Percentiles rank a stretch among this genome's conserved stretches.
Evolutionary conservation across 345 rosid genomes (phyloP).

Genomic region (Brassica rapa): DNA sequence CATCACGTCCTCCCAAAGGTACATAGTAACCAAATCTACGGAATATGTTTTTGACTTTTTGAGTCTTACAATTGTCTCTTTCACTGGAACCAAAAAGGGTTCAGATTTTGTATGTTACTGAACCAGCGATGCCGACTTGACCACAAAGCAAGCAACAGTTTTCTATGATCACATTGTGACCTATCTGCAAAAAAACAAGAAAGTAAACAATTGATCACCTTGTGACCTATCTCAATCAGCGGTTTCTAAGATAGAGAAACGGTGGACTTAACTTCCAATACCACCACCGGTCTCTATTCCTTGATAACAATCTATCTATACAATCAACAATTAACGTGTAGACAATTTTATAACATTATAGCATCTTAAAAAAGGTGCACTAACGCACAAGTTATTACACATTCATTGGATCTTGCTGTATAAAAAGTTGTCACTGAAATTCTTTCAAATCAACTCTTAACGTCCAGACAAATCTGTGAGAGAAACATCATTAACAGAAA

Average conservation of each 20-base stretch:
- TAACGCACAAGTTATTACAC: neutral
- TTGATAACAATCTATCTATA: constrained; percentile 2
- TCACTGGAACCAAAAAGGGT: constrained; percentile 34
- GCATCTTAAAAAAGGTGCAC: constrained; percentile 12
- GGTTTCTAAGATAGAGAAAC: neutral
- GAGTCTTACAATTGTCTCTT: constrained; percentile 17
- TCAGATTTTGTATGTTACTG: constrained; percentile 44
- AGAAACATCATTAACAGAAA: constrained; percentile 25
- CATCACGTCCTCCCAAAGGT: constrained; percentile 68
- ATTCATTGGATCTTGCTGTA: neutral
- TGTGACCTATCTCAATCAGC: constrained; percentile 65
- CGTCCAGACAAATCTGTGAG: constrained; percentile 29
- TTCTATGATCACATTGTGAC: constrained; percentile 78
- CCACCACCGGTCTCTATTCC: constrained; percentile 34
- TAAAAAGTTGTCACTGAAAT: neutral
- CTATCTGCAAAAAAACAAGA: constrained; percentile 53
- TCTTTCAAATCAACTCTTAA: neutral
- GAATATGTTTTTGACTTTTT: constrained; percentile 17
- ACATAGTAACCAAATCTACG: constrained; percentile 71
- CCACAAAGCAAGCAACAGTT: constrained; percentile 81
- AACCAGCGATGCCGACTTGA: constrained; percentile 88
- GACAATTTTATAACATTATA: neutral
- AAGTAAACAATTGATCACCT: constrained; percentile 42
- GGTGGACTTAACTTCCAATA: constrained; percentile 1
- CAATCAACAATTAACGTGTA: neutral